Base-by-base conservation (phyloP, 495 filamentous ascomycete species). In the Terfezia claveryi region DNA sequence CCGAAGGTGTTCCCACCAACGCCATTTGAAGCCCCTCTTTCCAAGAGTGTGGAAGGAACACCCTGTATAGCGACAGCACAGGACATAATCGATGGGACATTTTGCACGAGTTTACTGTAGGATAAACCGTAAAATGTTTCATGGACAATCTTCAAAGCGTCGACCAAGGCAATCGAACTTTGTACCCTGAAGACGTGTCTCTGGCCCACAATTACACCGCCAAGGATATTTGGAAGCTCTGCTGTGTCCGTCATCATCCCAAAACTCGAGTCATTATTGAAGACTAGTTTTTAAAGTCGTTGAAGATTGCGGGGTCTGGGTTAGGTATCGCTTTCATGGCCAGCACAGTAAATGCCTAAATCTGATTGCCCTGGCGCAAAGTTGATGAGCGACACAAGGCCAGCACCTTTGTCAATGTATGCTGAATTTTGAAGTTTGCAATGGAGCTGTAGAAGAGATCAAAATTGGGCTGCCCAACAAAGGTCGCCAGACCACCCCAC, bases 401-500 rank as follows among this genome's bases (percentile, higher is more conserved):
- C 23, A 27, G 23, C 50, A 23, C n/a, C 50, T 16, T 17, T n/a
- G n/a, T 16, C 23, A 16, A 17, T 5, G 14, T 51, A 51, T 16
- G 11, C 16, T 23, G 16, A 51, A 12, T 51, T 51, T 7, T 27
- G 50, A 51, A 27, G 14, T 20, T 32, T 20, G 50, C 5, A 2
- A 51, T 51, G 50, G 4, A 5, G 11, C n/a, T 51, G 50, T 20
- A 32, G 50, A 51, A 46, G 41, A 14, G 3, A 20, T 46, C 41
- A 20, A 4, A 20, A 20, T 46, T 51, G 50, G n/a, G n/a, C 23
- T n/a, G 11, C n/a, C n/a, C 16, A 23, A 20, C 12, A 11, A 23
- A 51, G n/a, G n/a, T 16, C 23, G 27, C 37, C 7, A 54, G 36
- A 7, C 73, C 76, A 14, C 70, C 73, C 63, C 68, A 75, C 14